Evolutionary conservation across 2,329 filamentous ascomycete species (phyloP).

Genomic region (Sporothrix protearum): DNA sequence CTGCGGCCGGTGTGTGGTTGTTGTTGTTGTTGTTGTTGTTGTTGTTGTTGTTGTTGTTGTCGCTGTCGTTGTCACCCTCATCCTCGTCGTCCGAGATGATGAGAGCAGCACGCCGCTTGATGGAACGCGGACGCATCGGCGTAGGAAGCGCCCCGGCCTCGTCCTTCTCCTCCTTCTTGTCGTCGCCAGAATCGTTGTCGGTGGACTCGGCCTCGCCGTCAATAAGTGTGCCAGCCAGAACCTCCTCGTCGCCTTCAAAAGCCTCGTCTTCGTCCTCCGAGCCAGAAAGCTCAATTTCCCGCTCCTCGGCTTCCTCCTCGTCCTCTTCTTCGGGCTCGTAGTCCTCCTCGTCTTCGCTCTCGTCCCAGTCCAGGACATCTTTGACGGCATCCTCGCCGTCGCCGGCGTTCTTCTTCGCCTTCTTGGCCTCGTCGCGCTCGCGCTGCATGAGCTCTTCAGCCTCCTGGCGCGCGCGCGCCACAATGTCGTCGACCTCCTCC

Average conservation of each 20-base stretch:
- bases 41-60: conserved; percentile 28
- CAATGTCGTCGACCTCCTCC: conserved; percentile 79
- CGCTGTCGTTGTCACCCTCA: conserved; percentile 45
- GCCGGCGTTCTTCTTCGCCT: conserved; percentile 51
- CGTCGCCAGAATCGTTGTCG: conserved; percentile 36
- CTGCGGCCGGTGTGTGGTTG: neutral
- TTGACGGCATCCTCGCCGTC: conserved; percentile 55
- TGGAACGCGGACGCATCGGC: conserved; percentile 36
- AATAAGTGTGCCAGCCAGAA: conserved; percentile 30
- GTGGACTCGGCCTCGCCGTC: conserved; percentile 26
- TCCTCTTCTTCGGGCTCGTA: conserved; percentile 13
- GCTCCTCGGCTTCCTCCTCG: conserved; percentile 23
- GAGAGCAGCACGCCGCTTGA: conserved; percentile 47
- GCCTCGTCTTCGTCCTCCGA: conserved; percentile 24
- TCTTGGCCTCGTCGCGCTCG: conserved; percentile 71
- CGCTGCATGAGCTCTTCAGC: conserved; percentile 72
- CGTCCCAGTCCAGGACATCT: conserved; percentile 27
- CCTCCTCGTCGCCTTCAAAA: conserved; percentile 30
- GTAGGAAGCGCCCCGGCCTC: conserved; percentile 13
- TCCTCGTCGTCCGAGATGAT: conserved; percentile 67
- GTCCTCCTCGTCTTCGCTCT: conserved; percentile 43
- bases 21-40: conserved; percentile 37
- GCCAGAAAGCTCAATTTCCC: conserved; percentile 14
- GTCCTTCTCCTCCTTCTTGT: conserved; percentile 32
- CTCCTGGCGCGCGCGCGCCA: conserved; percentile 78